Conservation (phyloP, 2,329 filamentous ascomycete genomes). For the Trichoderma sp. region DNA sequence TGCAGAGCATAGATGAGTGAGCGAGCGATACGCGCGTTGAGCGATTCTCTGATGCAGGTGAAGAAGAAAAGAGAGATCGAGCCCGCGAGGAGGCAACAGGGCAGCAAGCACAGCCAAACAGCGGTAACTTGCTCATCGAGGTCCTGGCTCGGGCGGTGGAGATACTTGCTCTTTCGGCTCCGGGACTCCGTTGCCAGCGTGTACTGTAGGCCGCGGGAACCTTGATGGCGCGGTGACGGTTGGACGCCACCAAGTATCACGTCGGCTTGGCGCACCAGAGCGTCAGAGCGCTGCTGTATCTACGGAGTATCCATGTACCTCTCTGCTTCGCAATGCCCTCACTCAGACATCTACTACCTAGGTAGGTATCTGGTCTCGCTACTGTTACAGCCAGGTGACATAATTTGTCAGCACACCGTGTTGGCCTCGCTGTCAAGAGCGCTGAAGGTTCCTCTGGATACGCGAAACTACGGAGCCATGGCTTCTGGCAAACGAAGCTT, state of each 20-base stretch:
- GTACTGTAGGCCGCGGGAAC: background rate
- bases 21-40: background rate
- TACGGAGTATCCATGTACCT: background rate
- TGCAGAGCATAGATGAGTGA: background rate
- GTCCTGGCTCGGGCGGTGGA: constrained; percentile 1
- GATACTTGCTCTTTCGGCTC: background rate
- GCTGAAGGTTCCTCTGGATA: background rate
- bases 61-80: background rate
- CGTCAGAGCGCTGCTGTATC: background rate
- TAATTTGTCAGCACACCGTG: constrained; percentile 4
- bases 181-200: background rate
- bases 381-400: too few relatives aligned
- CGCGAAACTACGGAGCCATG: constrained; percentile 11
- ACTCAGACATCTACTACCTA: background rate
- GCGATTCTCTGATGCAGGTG: constrained; percentile 12
- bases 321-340: background rate
- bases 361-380: too few relatives aligned
- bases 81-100: background rate
- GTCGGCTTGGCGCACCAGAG: background rate
- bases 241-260: background rate
- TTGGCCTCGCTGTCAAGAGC: background rate
- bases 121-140: background rate
- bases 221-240: background rate
- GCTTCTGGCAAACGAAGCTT: background rate
- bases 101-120: background rate